Percentiles rank a stretch among this genome's conserved stretches.
Conservation (phyloP, 2,329 filamentous ascomycete species). For the Claviceps sorghi region DNA sequence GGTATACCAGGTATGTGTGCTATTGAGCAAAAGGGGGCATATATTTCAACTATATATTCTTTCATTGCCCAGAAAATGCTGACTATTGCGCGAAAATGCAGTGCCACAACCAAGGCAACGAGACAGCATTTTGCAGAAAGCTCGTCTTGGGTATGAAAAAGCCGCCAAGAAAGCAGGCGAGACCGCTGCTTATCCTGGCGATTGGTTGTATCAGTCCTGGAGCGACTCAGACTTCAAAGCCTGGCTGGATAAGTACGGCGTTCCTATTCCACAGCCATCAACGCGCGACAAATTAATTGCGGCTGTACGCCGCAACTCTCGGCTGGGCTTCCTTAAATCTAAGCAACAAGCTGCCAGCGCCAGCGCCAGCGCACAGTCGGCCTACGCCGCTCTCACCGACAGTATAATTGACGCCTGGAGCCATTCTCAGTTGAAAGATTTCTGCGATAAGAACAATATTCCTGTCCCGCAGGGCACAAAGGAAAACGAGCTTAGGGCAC, state of each 20-base stretch:
- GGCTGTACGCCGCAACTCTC: conserved; percentile 77
- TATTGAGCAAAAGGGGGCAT: no score
- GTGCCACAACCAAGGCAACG: conserved; percentile 77
- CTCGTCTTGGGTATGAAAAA: conserved; percentile 67
- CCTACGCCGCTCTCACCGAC: conserved; percentile 64
- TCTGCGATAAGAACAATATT: conserved; percentile 81
- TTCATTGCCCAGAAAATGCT: background rate
- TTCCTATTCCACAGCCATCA: conserved; percentile 71
- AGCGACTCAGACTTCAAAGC: conserved; percentile 85
- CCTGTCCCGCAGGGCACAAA: conserved; percentile 79
- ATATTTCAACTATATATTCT: no score
- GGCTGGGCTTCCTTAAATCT: conserved; percentile 57
- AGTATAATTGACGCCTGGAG: conserved; percentile 81
- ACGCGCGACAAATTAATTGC: conserved; percentile 81
- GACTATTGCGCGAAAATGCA: conserved; percentile 7
- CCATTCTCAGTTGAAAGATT: conserved; percentile 79
- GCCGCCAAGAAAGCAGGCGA: conserved; percentile 62
- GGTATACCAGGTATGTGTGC: conserved; percentile 49
- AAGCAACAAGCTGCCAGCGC: conserved; percentile 46
- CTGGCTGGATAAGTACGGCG: conserved; percentile 80
- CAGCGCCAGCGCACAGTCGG: conserved; percentile 49
- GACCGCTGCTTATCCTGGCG: conserved; percentile 71
- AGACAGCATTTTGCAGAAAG: conserved; percentile 64
- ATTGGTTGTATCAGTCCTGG: conserved; percentile 90
- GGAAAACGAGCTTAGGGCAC: conserved; percentile 74